These are phyloP conservation scores for Hyphodiscus sp. DNA, from an alignment of 2,329 filamentous ascomycete species.

Conservation along the genomic window DNA sequence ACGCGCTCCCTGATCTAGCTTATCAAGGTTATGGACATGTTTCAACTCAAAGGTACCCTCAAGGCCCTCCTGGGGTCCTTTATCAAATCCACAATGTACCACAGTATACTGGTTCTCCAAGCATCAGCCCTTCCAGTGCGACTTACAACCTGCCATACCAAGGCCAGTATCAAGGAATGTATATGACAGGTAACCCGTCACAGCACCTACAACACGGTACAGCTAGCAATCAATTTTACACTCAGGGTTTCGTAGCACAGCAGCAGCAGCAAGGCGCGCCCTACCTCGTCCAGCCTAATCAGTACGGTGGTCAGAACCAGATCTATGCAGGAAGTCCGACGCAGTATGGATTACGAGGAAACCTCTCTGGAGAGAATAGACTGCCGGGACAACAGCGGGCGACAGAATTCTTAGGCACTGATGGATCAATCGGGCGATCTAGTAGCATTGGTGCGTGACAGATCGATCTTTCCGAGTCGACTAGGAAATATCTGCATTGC, in stretches of 20 bases:
- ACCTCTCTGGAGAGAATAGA: slow-evolving; percentile 17
- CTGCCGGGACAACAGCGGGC: slow-evolving; percentile 11
- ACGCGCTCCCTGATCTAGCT: slow-evolving; percentile 21
- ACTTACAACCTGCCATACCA: slow-evolving; percentile 25
- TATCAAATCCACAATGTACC: slow-evolving; percentile 21
- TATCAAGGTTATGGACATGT: slow-evolving; percentile 20
- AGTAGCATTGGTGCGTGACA: slow-evolving; percentile 26
- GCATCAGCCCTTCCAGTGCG: slow-evolving; percentile 11
- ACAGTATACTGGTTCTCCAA: slow-evolving; percentile 15
- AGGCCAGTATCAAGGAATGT: slow-evolving; percentile 21
- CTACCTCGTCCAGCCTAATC: slow-evolving; percentile 21
- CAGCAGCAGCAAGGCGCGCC: slow-evolving; percentile 15
- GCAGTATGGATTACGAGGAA: slow-evolving; percentile 16
- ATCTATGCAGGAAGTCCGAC: slow-evolving; percentile 14
- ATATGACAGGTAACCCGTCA: slow-evolving; percentile 14
- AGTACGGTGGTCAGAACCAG: slow-evolving; percentile 21
- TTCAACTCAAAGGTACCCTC: slow-evolving; percentile 16
- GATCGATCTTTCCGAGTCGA: slow-evolving; percentile 5
- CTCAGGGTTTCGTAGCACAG: slow-evolving; percentile 21
- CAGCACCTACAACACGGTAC: slow-evolving; percentile 12
- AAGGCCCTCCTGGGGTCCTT: slow-evolving; percentile 11
- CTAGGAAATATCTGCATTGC: background rate
- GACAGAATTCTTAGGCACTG: slow-evolving; percentile 10
- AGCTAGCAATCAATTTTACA: slow-evolving; percentile 20
- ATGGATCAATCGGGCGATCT: slow-evolving; percentile 9